Conservation (phyloP, 2,329 filamentous ascomycete genomes). For the Xylaria sp. region DNA sequence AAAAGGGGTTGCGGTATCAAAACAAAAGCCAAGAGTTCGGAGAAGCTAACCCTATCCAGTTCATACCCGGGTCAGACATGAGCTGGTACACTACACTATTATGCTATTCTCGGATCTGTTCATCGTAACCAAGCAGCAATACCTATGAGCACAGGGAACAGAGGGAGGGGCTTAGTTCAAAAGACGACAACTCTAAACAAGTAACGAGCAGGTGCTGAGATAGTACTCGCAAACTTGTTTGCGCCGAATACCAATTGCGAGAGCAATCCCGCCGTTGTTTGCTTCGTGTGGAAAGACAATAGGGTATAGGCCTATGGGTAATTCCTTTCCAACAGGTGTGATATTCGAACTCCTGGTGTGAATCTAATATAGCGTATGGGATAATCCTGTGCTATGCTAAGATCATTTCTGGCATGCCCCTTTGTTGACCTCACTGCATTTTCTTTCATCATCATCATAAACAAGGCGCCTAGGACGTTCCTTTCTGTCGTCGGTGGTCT, state of each 20-base stretch:
- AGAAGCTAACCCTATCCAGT: neutral
- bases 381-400: constrained; percentile 25
- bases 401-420: constrained; percentile 20
- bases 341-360: constrained; percentile 7
- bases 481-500: constrained; percentile 6
- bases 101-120: neutral
- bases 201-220: no score
- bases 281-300: constrained; percentile 4
- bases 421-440: constrained; percentile 18
- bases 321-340: constrained; percentile 9
- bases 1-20: constrained; percentile 5
- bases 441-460: constrained; percentile 27
- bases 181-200: no score
- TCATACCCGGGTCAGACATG: neutral
- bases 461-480: neutral
- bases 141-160: no score
- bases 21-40: neutral
- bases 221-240: no score
- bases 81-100: neutral
- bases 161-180: no score
- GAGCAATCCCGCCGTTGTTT: neutral
- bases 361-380: constrained; percentile 14
- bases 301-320: neutral
- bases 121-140: neutral
- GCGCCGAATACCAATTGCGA: no score